Base-by-base conservation (phyloP, 208 protist genomes). In the Polymyxa betae region DNA sequence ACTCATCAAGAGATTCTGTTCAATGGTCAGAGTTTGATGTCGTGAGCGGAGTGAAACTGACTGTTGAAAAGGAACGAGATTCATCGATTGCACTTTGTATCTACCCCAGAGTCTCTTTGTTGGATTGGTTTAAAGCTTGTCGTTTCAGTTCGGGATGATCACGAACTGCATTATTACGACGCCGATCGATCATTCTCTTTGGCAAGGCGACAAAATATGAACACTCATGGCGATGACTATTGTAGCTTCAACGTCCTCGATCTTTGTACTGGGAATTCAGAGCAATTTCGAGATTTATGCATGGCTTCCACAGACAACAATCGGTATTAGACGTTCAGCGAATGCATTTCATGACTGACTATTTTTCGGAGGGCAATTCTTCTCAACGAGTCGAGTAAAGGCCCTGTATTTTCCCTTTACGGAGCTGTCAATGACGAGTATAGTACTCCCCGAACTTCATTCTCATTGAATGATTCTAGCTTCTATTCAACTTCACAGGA, bases 141-240 rank as follows among this genome's bases (percentile, higher is more conserved):
- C 20, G 16, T 32, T 29, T 32, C 20, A 16, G 29, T 66, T 66
- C 54, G 54, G 20, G 54, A 66, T 29, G 29, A 29, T 29, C 54
- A 66, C 54, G 54, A 66, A 66, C 29, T 66, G 54, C 54, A 66
- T 66, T 32, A 32, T 16, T 66, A 66, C 54, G 54, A 66, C 54
- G 54, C 20, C 29, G 54, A 16, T n/a, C n/a, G n/a, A 16, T 16
- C 54, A 66, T 32, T 66, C 20, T 16, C 54, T 66, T 16, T 66
- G 20, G 29, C 20, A 66, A 16, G 29, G 29, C 54, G 54, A 16
- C 54, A 32, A 66, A 32, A 16, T 29, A 16, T 66, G 54, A 66
- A 66, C 54, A 66, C 54, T 16, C 54, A 66, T 66, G 54, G 54
- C 20, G 54, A 66, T 29, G 54, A 66, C 20, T 29, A 66, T 66